A percentile compares a stretch with the other conserved stretches of the same genome.
Conservation (phyloP, 2,329 filamentous ascomycete species). For the Trichoderma endophyticum region DNA sequence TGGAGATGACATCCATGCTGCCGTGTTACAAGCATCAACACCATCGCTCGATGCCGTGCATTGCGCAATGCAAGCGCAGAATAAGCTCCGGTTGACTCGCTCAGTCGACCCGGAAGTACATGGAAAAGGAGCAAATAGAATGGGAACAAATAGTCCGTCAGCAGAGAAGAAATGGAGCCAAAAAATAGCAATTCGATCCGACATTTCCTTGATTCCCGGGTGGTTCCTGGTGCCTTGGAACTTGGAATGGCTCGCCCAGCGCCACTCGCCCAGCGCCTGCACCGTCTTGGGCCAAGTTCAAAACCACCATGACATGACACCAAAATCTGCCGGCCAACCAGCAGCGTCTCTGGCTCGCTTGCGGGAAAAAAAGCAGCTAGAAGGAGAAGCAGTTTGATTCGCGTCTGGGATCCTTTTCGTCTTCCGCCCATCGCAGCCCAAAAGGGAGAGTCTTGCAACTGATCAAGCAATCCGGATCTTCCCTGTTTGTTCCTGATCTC, state of each 20-base stretch:
- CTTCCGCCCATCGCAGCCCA: background rate
- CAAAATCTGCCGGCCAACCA: slow-evolving; percentile 10
- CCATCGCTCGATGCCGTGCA: slow-evolving; percentile 1
- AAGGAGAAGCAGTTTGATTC: background rate
- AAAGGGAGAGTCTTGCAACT: background rate
- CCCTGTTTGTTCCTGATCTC: background rate
- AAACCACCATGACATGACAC: slow-evolving; percentile 10
- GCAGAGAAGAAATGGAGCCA: background rate
- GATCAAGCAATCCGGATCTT: background rate
- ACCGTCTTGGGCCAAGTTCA: slow-evolving; percentile 8
- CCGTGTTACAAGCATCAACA: background rate
- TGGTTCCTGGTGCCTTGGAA: slow-evolving; percentile 15
- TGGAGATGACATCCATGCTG: background rate
- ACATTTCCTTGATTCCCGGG: background rate
- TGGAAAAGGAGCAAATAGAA: background rate
- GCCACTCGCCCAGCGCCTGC: slow-evolving; percentile 9
- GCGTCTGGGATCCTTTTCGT: background rate
- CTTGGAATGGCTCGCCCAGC: slow-evolving; percentile 2
- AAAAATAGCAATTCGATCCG: background rate
- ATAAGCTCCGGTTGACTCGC: background rate
- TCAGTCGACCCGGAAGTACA: background rate
- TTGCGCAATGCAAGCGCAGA: background rate
- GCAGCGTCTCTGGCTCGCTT: background rate
- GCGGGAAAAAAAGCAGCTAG: slow-evolving; percentile 8
- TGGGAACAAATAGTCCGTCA: background rate